Percentiles rank a stretch among this genome's conserved stretches.
phyloP scores from a whole-genome alignment of 148 eudicot genomes.

The Pouteria glomerata region DNA sequence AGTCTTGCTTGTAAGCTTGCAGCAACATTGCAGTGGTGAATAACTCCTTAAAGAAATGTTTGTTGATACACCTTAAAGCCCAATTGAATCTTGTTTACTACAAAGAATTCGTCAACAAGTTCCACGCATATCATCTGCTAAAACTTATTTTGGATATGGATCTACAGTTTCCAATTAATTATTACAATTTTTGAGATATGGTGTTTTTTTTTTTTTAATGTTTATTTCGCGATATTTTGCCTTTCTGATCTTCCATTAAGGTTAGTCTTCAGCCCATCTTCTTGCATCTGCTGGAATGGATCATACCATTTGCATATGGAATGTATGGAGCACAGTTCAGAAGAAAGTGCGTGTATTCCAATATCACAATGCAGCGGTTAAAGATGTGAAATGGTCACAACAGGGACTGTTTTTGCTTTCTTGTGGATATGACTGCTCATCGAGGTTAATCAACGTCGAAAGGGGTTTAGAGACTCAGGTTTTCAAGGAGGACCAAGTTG shows the following conservation, averaged over 20 bases:
- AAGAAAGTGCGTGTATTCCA: constrained; percentile 58
- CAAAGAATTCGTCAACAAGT: too few relatives aligned
- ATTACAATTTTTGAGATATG: not conserved
- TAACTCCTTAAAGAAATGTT: too few relatives aligned
- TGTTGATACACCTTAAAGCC: too few relatives aligned
- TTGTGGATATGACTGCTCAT: constrained; percentile 76
- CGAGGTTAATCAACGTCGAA: constrained; percentile 74
- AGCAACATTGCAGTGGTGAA: too few relatives aligned
- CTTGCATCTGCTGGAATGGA: constrained; percentile 99
- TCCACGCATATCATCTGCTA: too few relatives aligned
- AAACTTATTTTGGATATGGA: too few relatives aligned
- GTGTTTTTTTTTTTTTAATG: not conserved
- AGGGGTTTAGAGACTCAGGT: constrained; percentile 60
- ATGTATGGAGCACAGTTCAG: constrained; percentile 64
- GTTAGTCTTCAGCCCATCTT: constrained; percentile 83
- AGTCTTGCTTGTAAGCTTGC: too few relatives aligned
- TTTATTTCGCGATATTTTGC: constrained; percentile 9
- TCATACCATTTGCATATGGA: constrained; percentile 69
- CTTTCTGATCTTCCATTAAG: constrained; percentile 38
- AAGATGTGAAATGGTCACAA: constrained; percentile 78
- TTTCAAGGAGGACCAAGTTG: constrained; percentile 74
- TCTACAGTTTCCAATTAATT: not conserved
- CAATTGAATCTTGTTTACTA: too few relatives aligned
- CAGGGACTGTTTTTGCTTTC: constrained; percentile 69
- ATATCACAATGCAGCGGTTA: constrained; percentile 76